Evolutionary conservation across 495 filamentous ascomycete species (phyloP), one percentile per base, ranked within the genome.

Genomic region (Halenospora varia): DNA sequence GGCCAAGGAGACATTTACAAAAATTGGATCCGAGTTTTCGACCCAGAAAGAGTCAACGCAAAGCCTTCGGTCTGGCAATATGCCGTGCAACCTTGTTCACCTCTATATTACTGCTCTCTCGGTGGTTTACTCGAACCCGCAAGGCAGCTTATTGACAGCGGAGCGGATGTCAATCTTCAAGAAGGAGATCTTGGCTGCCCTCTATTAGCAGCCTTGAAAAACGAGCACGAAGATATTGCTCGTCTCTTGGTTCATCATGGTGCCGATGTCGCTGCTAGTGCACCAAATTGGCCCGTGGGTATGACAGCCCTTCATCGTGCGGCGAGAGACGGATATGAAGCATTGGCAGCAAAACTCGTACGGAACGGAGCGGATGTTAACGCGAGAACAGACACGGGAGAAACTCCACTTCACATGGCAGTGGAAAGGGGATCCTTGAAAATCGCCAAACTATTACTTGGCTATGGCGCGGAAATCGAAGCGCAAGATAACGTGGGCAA

Each of bases 171-270:
- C 6, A 25, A 58, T 35, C 11, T 17, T 2, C 2, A 13, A 25
- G 49, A 25, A 2, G 47, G 41, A 23, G 3, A 52, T 29, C n/a
- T 23, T 24, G 26, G 48, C 26, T 29, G 26, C 56, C 47, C 47
- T 6, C 56, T 58, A 9, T 48, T 35, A 25, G 56, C 56, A 25
- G 56, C 56, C 2, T 20, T 35, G 15, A 11, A 18, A 3, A 11
- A 47, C n/a, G 39, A 39, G 6, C 40, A 55, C 19, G 53, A 45
- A 11, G 15, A 45, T n/a, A 47, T 47, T 47, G 53, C 42, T 8
- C 23, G 18, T 11, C 39, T 46, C 4, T 48, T 72, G 15, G 11
- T 73, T 22, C 49, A 60, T 18, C 45, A 62, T 9, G 71, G 71
- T 9, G 53, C 53, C 35, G 23, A 55, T 24, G 41, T 47, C 3